phyloP scores from a whole-genome alignment of 257 asterid species.

The Misopates orontium region DNA sequence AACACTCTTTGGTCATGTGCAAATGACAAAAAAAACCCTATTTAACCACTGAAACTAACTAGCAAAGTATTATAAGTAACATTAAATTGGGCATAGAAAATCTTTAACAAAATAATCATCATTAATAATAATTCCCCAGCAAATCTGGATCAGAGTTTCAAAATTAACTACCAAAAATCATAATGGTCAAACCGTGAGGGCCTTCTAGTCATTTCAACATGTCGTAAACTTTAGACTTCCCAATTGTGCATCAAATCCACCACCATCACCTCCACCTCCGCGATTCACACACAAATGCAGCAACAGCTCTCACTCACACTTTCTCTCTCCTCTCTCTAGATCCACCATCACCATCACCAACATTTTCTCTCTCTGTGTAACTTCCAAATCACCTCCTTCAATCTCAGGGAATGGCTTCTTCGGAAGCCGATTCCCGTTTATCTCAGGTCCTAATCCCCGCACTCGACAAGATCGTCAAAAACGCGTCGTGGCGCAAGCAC shows the following conservation, averaged over 20 bases:
- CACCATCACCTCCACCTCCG: constrained; percentile 17
- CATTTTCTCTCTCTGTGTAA: constrained; percentile 9
- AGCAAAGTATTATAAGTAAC: too few relatives aligned
- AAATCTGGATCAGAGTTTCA: constrained; percentile 19
- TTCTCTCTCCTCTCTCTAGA: constrained; percentile 12
- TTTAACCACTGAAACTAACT: too few relatives aligned
- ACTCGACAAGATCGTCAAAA: constrained; percentile 81
- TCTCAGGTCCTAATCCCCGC: constrained; percentile 68
- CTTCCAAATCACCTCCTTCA: constrained; percentile 27
- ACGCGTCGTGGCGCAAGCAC: constrained; percentile 95
- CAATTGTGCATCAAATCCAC: constrained; percentile 10
- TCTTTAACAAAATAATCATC: too few relatives aligned
- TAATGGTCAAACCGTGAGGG: constrained; percentile 22
- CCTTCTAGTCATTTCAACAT: constrained; percentile 25
- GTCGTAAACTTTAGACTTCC: constrained; percentile 17
- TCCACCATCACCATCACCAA: constrained; percentile 31
- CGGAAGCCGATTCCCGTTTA: constrained; percentile 97
- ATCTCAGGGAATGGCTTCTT: constrained; percentile 85
- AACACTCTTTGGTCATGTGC: too few relatives aligned
- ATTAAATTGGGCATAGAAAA: too few relatives aligned
- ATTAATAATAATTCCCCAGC: too few relatives aligned
- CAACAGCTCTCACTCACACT: constrained; percentile 26
- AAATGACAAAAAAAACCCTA: too few relatives aligned
- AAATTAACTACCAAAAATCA: background rate
- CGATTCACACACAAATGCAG: constrained; percentile 38